Evolutionary conservation across 2,329 filamentous ascomycete species (phyloP).

Genomic region (Cercospora sp.): DNA sequence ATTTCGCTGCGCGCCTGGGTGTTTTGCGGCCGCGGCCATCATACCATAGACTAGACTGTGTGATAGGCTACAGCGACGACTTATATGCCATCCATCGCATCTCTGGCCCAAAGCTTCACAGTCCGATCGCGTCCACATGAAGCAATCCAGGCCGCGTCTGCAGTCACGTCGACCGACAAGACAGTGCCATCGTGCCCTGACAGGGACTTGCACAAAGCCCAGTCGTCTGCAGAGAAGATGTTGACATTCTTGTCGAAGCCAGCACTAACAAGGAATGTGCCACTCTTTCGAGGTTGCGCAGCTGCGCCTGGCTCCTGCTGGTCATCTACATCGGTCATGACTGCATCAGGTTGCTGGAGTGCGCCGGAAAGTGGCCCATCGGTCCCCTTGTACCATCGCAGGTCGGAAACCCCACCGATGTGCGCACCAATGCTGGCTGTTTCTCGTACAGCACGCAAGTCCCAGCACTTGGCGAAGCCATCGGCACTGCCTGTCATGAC

Average conservation of each 20-base stretch:
- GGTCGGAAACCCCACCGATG: constrained; percentile 83
- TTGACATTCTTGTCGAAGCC: constrained; percentile 96
- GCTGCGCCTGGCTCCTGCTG: constrained; percentile 7
- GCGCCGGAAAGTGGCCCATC: constrained; percentile 69
- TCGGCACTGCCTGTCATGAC: constrained; percentile 90
- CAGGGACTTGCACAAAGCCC: constrained; percentile 82
- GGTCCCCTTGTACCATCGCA: constrained; percentile 88
- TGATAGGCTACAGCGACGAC: neutral
- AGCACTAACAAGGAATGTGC: constrained; percentile 85
- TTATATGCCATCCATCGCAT: constrained; percentile 60
- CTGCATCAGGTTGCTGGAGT: constrained; percentile 51
- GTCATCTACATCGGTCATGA: constrained; percentile 27
- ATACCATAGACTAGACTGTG: neutral
- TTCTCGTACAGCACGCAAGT: constrained; percentile 82
- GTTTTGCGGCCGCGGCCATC: neutral
- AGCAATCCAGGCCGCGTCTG: constrained; percentile 86
- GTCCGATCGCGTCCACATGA: constrained; percentile 93
- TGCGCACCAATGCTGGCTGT: constrained; percentile 88
- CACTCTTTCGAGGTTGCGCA: constrained; percentile 71
- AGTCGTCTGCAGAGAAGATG: constrained; percentile 94
- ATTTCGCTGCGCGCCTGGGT: neutral
- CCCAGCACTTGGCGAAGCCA: constrained; percentile 98
- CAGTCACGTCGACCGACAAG: constrained; percentile 82
- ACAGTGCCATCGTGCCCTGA: constrained; percentile 92
- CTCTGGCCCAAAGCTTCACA: constrained; percentile 92